These are phyloP conservation scores for Erodium moschatum DNA, from an alignment of 441 rosid genomes.

Conservation along the genomic window DNA sequence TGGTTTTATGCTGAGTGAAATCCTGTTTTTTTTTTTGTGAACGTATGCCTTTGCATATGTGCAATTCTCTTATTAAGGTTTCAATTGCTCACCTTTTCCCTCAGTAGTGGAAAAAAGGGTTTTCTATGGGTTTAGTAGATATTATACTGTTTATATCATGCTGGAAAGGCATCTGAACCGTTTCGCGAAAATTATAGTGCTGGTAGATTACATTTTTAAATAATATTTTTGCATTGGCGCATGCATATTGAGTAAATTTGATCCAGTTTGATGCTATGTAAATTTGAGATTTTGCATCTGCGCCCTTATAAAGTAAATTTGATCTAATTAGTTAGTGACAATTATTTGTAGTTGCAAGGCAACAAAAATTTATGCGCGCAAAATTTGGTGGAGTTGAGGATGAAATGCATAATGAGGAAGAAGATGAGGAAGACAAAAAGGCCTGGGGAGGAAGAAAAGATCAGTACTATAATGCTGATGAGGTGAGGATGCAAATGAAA, in stretches of 20 bases:
- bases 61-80: background rate
- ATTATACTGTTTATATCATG: background rate
- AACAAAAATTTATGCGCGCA: conserved; percentile 44
- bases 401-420: conserved; percentile 54
- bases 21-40: background rate
- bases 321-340: background rate
- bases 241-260: conserved; percentile 6
- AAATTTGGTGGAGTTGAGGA: conserved; percentile 65
- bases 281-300: too few relatives aligned
- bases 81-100: background rate
- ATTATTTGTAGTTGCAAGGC: conserved; percentile 51
- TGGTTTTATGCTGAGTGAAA: background rate
- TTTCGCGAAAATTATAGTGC: background rate
- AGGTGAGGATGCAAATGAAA: conserved; percentile 36
- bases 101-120: background rate
- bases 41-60: background rate
- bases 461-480: conserved; percentile 44
- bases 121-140: background rate
- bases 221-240: background rate
- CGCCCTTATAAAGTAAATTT: background rate
- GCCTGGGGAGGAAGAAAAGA: conserved; percentile 43
- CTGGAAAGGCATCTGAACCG: background rate
- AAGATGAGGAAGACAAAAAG: conserved; percentile 37
- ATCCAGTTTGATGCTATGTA: too few relatives aligned
- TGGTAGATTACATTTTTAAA: background rate